Evolutionary conservation across 768 basidiomycete genomes (phyloP).

Genomic region (Amanita molliuscula): DNA sequence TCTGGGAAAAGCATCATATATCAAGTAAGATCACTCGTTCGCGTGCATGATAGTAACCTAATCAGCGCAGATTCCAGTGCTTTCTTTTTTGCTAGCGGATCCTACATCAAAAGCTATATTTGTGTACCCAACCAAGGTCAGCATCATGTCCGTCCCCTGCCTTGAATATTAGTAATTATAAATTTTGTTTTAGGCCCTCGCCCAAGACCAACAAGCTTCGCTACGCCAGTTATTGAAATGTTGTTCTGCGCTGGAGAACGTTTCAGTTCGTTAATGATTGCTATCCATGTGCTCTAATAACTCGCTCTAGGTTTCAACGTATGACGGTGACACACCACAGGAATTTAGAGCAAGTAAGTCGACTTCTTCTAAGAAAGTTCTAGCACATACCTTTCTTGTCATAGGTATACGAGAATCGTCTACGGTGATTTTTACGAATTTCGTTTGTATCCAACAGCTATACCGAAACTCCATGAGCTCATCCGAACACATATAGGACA

Average conservation of each 20-base stretch:
- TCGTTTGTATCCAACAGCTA: conserved; percentile 32
- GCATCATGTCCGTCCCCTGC: not conserved
- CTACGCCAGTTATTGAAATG: conserved; percentile 55
- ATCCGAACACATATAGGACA: conserved; percentile 42
- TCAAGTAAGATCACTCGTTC: conserved; percentile 37
- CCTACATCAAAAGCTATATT: conserved; percentile 60
- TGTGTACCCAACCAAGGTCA: conserved; percentile 82
- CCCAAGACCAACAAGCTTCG: conserved; percentile 75
- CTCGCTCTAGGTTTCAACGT: conserved; percentile 52
- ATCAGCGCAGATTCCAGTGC: conserved; percentile 49
- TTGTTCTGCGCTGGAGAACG: conserved; percentile 51
- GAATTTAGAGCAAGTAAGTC: conserved; percentile 48
- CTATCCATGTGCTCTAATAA: not conserved
- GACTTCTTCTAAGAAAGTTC: not conserved
- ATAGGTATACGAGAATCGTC: conserved; percentile 61
- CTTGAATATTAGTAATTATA: not conserved
- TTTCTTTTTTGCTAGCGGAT: conserved; percentile 57
- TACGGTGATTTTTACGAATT: conserved; percentile 84
- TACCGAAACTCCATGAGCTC: not conserved
- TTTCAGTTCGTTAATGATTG: conserved; percentile 28
- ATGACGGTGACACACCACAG: conserved; percentile 82
- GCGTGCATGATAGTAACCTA: not conserved
- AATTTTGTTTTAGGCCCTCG: conserved; percentile 49
- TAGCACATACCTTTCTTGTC: not conserved
- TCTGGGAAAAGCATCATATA: conserved; percentile 87